These are phyloP conservation scores for Cordyceps pruinosa DNA, from an alignment of 2,329 filamentous ascomycete species.

Conservation along the genomic window DNA sequence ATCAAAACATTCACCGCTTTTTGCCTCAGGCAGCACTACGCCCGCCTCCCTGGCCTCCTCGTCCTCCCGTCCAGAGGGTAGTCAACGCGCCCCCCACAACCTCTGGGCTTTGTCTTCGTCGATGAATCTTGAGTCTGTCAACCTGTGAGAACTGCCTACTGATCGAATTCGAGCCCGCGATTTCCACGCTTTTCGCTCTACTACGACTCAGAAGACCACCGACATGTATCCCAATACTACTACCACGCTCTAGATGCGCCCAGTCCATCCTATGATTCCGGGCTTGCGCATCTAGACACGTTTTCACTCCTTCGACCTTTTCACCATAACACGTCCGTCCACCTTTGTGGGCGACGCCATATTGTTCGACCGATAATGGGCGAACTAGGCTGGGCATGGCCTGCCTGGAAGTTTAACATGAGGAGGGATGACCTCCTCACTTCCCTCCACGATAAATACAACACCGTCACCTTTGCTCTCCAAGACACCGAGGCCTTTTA, in stretches of 20 bases:
- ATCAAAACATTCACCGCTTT: slow-evolving; percentile 13
- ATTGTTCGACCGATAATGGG: slow-evolving; percentile 39
- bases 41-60: background rate
- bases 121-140: slow-evolving; percentile 9
- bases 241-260: slow-evolving; percentile 17
- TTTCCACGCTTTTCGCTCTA: slow-evolving; percentile 2
- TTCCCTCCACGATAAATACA: slow-evolving; percentile 53
- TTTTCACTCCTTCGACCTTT: slow-evolving; percentile 13
- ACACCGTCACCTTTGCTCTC: slow-evolving; percentile 48
- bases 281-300: slow-evolving; percentile 8
- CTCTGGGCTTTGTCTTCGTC: slow-evolving; percentile 14
- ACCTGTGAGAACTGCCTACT: slow-evolving; percentile 1
- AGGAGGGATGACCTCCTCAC: slow-evolving; percentile 52
- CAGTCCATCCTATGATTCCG: slow-evolving; percentile 7
- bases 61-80: slow-evolving; percentile 11
- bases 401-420: slow-evolving; percentile 57
- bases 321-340: slow-evolving; percentile 10
- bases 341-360: slow-evolving; percentile 3
- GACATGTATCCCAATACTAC: slow-evolving; percentile 16
- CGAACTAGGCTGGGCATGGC: slow-evolving; percentile 47
- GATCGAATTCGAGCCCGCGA: slow-evolving; percentile 10
- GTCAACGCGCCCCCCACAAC: slow-evolving; percentile 12
- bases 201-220: slow-evolving; percentile 12
- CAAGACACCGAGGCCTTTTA: slow-evolving; percentile 56
- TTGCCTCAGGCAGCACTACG: slow-evolving; percentile 18